Evolutionary conservation across 148 eudicot genomes (phyloP).

Genomic region (Rhododendron simsii): DNA sequence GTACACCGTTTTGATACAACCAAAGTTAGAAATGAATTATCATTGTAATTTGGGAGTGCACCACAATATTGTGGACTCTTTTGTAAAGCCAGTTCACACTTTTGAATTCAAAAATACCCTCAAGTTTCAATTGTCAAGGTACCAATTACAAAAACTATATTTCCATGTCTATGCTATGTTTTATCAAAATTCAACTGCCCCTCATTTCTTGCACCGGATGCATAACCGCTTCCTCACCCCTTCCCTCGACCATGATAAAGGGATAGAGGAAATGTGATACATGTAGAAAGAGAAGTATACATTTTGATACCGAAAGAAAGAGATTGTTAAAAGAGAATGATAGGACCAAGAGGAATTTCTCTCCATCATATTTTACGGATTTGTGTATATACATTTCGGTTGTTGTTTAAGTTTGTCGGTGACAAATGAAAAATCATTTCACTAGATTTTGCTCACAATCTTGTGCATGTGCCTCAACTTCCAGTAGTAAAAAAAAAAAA

Average conservation of each 20-base stretch:
- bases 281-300: too few relatives aligned
- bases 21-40: not conserved
- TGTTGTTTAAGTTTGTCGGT: not conserved
- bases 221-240: not conserved
- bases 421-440: too few relatives aligned
- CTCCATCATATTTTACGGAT: not conserved
- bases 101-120: too few relatives aligned
- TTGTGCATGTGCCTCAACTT: not conserved
- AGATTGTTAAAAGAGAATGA: not conserved
- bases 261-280: not conserved
- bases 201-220: not conserved
- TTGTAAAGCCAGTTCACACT: too few relatives aligned
- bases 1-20: not conserved
- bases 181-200: not conserved
- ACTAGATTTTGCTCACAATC: not conserved
- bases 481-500: too few relatives aligned
- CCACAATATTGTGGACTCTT: too few relatives aligned
- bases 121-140: too few relatives aligned
- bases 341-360: not conserved
- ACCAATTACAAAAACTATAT: too few relatives aligned
- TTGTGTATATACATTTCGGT: too few relatives aligned
- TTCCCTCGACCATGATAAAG: not conserved
- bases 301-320: not conserved
- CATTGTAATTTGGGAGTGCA: too few relatives aligned
- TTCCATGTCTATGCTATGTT: not conserved